A percentile compares a stretch with the other conserved stretches of the same genome.
Conservation (phyloP, 306 rosid species). For the Malus sieversii region DNA sequence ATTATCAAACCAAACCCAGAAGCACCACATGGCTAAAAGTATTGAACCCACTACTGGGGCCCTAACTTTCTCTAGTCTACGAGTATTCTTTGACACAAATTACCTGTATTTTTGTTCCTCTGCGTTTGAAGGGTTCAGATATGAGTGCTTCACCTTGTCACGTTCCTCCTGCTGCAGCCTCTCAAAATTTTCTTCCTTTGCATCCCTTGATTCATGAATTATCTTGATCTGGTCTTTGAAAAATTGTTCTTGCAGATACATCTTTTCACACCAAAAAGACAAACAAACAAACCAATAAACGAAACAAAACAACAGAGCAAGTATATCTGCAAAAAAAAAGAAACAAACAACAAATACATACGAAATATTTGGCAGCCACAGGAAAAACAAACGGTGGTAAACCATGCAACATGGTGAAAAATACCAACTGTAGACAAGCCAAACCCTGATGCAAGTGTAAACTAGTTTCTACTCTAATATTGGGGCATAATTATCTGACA, state of each 20-base stretch:
- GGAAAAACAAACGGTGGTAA: neutral
- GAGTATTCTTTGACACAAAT: neutral
- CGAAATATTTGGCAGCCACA: neutral
- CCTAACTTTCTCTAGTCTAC: neutral
- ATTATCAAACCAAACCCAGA: neutral
- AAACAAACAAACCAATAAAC: neutral
- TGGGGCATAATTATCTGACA: neutral
- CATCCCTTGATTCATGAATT: constrained; percentile 43
- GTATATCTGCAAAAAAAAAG: constrained; percentile 1
- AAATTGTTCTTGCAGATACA: constrained; percentile 62
- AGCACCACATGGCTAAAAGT: neutral
- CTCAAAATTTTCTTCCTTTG: constrained; percentile 64
- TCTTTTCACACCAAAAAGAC: constrained; percentile 30
- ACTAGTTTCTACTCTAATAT: neutral
- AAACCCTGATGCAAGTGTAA: neutral
- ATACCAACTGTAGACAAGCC: neutral
- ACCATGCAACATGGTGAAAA: neutral
- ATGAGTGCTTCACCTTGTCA: constrained; percentile 54
- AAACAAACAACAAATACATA: neutral
- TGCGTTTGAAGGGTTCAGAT: constrained; percentile 26
- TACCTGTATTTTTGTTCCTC: constrained; percentile 49
- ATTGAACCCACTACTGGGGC: neutral
- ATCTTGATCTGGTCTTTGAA: constrained; percentile 49
- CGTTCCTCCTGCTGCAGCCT: constrained; percentile 73
- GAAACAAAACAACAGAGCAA: neutral